These are phyloP conservation scores for Penicillium psychrosexuale DNA, from an alignment of 2,329 filamentous ascomycete genomes.

Conservation along the genomic window DNA sequence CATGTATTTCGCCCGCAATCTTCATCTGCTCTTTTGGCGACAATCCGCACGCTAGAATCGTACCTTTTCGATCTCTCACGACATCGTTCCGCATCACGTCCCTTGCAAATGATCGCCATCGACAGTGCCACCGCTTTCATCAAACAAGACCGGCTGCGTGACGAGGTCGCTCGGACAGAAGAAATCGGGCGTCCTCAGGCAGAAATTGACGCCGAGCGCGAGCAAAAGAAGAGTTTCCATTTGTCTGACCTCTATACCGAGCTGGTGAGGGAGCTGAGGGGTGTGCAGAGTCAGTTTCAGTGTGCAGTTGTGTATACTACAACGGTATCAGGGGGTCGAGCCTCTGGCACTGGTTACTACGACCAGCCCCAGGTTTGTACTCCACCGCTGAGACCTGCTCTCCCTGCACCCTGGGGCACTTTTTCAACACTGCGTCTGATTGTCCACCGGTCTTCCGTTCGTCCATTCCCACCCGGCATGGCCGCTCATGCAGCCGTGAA, in stretches of 20 bases:
- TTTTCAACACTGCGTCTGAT: slow-evolving; percentile 40
- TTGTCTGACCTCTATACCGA: slow-evolving; percentile 32
- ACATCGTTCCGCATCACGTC: slow-evolving; percentile 49
- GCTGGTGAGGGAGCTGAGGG: slow-evolving; percentile 31
- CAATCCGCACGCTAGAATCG: slow-evolving; percentile 45
- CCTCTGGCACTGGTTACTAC: slow-evolving; percentile 18
- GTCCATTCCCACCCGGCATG: slow-evolving; percentile 36
- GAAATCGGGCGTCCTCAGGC: slow-evolving; percentile 32
- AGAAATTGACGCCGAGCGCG: slow-evolving; percentile 30
- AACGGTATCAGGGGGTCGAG: slow-evolving; percentile 21
- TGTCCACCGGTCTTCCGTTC: slow-evolving; percentile 35
- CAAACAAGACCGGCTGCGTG: slow-evolving; percentile 50
- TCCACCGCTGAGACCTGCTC: slow-evolving; percentile 33
- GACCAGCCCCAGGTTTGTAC: slow-evolving; percentile 13
- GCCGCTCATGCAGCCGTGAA: slow-evolving; percentile 32
- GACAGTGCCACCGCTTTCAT: slow-evolving; percentile 56
- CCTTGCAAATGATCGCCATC: slow-evolving; percentile 52
- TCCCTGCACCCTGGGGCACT: slow-evolving; percentile 40
- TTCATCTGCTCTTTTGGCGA: slow-evolving; percentile 50
- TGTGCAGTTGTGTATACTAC: slow-evolving; percentile 42
- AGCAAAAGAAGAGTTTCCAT: slow-evolving; percentile 29
- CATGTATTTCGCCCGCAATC: slow-evolving; percentile 58
- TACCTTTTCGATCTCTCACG: slow-evolving; percentile 49
- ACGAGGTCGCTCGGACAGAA: slow-evolving; percentile 42
- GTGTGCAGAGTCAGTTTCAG: slow-evolving; percentile 37